Base-by-base conservation (phyloP, 306 rosid species). In the Pterocarpus macrocarpus region DNA sequence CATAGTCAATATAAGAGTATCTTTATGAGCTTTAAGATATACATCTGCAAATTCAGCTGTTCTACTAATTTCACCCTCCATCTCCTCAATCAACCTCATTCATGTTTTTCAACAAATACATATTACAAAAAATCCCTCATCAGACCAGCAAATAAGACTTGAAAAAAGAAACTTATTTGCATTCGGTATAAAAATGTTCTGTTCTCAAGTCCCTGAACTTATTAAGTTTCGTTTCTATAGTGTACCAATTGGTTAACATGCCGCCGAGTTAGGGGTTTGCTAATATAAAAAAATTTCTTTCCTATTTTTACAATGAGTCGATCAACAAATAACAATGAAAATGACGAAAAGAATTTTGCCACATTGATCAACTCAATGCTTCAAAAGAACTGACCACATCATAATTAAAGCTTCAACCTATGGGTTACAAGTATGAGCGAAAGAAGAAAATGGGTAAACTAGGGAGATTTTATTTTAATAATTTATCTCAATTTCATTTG, bases 21-120 rank as follows among this genome's bases (percentile, higher is more conserved):
- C 91, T 82, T 78, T 80, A 33, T 17, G 28, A 22, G 28, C 28
- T 22, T 22, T 22, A 22, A 22, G 28, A 22, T 22, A 22, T 22
- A 22, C 28, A 87, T 86, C 91, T 55, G 92, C 92, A 80, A 91
- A 70, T 78, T 85, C 87, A 52, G 90, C 89, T 55, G 86, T 75
- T 80, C 83, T 85, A 36, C 82, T 77, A 58, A 91, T 91, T 87
- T 91, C 92, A 69, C 87, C 87, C 34, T 79, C 83, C 85, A 92
- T 84, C 73, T 87, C 91, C 82, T 89, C 91, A 32, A 17, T 68
- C 49, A 91, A 30, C 66, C 86, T 86, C 91, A 89, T 83, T 63
- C 92, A 89, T 82, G 89, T 84, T 82, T 91, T 38, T 87, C 79
- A 47, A 89, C 92, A n/a, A 92, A 91, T 62, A 91, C 95, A 92